These are phyloP conservation scores for Abelmoschus esculentus DNA, from an alignment of 345 rosid genomes.

Conservation along the genomic window DNA sequence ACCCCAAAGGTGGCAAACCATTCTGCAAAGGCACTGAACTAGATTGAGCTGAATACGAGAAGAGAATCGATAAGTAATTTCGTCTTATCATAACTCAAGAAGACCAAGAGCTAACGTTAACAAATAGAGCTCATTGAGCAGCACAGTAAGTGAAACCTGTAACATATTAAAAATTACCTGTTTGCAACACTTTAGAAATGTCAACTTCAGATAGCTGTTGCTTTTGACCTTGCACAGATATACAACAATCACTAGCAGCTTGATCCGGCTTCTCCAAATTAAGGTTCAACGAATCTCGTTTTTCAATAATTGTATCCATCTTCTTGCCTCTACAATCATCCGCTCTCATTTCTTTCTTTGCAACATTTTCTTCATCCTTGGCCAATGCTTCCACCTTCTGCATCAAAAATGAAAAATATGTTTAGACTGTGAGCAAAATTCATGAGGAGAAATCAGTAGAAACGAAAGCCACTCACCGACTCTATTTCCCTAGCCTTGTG, in stretches of 20 bases:
- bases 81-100: background rate
- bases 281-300: slow-evolving; percentile 22
- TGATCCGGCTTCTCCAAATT: slow-evolving; percentile 31
- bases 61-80: background rate
- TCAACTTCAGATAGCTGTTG: slow-evolving; percentile 21
- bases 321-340: slow-evolving; percentile 14
- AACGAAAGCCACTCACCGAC: slow-evolving; percentile 17
- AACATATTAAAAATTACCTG: slow-evolving; percentile 25
- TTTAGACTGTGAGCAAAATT: background rate
- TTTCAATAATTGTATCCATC: slow-evolving; percentile 12
- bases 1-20: slow-evolving; percentile 38
- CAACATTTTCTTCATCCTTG: slow-evolving; percentile 14
- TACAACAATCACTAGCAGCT: slow-evolving; percentile 21
- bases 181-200: slow-evolving; percentile 17
- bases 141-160: background rate
- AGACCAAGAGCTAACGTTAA: background rate
- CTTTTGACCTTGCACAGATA: slow-evolving; percentile 18
- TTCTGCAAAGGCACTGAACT: slow-evolving; percentile 28
- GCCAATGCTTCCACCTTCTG: slow-evolving; percentile 18
- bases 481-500: slow-evolving; percentile 8
- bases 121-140: background rate
- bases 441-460: background rate
- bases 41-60: slow-evolving; percentile 30
- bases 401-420: background rate
- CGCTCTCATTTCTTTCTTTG: slow-evolving; percentile 16